These are phyloP conservation scores for Verticillium zaregamsianum DNA, from an alignment of 2,329 filamentous ascomycete genomes.

Conservation along the genomic window DNA sequence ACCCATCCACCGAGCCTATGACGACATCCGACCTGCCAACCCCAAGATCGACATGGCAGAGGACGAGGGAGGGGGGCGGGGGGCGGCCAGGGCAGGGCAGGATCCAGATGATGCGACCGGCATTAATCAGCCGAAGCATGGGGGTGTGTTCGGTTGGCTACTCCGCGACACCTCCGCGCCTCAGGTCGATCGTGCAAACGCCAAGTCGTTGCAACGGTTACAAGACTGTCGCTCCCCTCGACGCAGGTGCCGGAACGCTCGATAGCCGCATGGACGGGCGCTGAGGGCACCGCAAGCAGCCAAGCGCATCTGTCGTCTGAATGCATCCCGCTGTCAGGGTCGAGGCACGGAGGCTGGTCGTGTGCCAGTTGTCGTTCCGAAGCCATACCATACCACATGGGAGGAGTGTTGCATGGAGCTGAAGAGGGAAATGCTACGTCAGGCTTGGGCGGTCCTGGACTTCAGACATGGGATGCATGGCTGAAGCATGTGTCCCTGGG, in stretches of 20 bases:
- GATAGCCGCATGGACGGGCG: not conserved
- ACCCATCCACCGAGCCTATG: not conserved
- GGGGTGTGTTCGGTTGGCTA: not conserved
- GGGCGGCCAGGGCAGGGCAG: not conserved
- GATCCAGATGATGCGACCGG: not conserved
- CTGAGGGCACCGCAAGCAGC: not conserved
- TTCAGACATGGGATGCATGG: not conserved
- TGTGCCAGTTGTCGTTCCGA: not conserved
- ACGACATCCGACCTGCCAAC: not conserved
- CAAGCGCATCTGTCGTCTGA: not conserved
- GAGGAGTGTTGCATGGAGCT: not conserved
- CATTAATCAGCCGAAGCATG: not conserved
- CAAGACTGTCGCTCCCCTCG: not conserved
- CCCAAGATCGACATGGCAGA: not conserved
- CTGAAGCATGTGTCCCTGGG: not conserved
- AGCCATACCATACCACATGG: too few relatives aligned
- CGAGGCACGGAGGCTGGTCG: not conserved
- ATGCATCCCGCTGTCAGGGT: not conserved
- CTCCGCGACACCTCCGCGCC: constrained; percentile 13
- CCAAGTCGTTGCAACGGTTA: constrained; percentile 8
- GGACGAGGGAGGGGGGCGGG: not conserved
- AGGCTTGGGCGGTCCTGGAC: not conserved
- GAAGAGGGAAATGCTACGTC: not conserved
- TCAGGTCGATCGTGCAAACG: constrained; percentile 13
- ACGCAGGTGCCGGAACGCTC: not conserved